Percentiles rank a stretch among this genome's conserved stretches.
Conservation (phyloP, 176 grass and related monocot genomes). For the Phoenix roebelenii region DNA sequence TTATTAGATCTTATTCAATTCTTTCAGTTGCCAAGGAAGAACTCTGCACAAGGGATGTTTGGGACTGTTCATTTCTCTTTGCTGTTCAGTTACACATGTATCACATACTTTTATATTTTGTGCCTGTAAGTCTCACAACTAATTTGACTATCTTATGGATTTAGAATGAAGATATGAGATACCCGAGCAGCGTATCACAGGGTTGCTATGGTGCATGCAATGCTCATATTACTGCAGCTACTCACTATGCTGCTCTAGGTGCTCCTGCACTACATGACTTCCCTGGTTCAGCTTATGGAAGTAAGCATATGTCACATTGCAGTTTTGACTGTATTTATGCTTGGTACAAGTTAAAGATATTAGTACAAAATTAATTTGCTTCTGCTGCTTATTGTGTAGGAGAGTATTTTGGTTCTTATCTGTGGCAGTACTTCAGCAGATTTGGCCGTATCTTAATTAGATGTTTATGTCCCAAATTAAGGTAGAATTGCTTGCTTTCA, state of each 20-base stretch:
- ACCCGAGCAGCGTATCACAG: conserved; percentile 51
- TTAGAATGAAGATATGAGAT: conserved; percentile 66
- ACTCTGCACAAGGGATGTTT: neutral
- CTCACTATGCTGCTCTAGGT: conserved; percentile 72
- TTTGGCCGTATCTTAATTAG: conserved; percentile 54
- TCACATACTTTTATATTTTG: neutral
- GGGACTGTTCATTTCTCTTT: conserved; percentile 1
- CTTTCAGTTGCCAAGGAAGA: neutral
- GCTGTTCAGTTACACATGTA: neutral
- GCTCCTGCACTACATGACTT: conserved; percentile 71
- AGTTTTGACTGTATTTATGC: no score
- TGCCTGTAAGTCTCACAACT: no score
- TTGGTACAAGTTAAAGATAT: no score
- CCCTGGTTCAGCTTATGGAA: conserved; percentile 67
- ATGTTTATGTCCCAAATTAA: conserved; percentile 89
- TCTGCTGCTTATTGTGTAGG: conserved; percentile 22
- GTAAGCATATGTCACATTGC: conserved; percentile 27
- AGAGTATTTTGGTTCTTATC: conserved; percentile 42
- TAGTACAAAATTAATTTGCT: neutral
- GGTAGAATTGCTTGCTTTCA: conserved; percentile 21
- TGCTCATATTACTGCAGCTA: conserved; percentile 84
- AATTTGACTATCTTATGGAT: no score
- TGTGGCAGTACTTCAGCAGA: conserved; percentile 72
- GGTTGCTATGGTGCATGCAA: conserved; percentile 89
- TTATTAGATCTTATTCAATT: conserved; percentile 1